Base-by-base conservation (phyloP, 768 basidiomycete genomes). In the Pleurotus platypus region DNA sequence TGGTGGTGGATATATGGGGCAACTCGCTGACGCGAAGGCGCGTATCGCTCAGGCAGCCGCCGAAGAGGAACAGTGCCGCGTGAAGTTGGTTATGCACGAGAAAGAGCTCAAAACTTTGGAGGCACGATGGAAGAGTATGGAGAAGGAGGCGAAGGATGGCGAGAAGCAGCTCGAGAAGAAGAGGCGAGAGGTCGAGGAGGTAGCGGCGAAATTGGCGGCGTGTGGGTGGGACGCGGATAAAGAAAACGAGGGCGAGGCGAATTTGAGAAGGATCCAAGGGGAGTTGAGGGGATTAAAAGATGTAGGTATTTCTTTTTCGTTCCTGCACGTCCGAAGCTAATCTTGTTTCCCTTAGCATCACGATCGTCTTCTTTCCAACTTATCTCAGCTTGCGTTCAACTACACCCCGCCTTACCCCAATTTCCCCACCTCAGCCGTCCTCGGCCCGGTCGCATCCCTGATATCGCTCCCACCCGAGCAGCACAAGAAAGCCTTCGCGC, bases 1-100 rank as follows among this genome's bases (percentile, higher is more conserved):
- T 8, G 87, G 90, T 7, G 93, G 94, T 2, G 97, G 97, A 0
- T 98, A 98, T 70, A 89, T 98, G 85, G 97, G 94, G 16, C 95
- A 98, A 69, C 82, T 99, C 42, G 90, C 94, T 0, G 86, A 92
- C 12, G 91, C 94, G 0, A 85, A 86, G 63, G 83, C 83, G 1
- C 83, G 85, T 2, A 72, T 89, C 0, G 85, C 93, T 0, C 88
- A 91, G 54, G 88, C 86, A 0, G 76, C 81, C 6, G 87, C 94
- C 0, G 94, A 94, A 63, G 91, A 92, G 62, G 88, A 95, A 64
- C 92, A 95, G 66, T 82, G 78, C 54, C 85, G 85, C 46, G 77
- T 87, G 45, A 87, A 89, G 68, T 81, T 97, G 39, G 81, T 72
- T 2, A 87, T 94, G 79, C 78, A 79, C 26, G 82, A 92, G 71